Base-by-base conservation (phyloP, 768 basidiomycete genomes). In the Panaeolus cyanescens region DNA sequence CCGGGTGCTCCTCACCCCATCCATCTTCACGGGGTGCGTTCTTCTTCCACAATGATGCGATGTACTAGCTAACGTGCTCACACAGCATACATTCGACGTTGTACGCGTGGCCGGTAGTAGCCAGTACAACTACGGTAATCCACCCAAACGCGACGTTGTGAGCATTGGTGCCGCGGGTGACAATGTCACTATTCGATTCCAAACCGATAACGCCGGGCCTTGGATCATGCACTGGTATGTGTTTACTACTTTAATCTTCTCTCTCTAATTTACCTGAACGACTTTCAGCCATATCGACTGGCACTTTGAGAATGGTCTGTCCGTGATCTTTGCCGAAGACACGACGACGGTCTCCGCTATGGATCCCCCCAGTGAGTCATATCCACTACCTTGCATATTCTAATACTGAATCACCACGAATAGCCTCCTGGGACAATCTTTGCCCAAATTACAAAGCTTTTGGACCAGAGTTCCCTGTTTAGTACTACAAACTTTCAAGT, bases 131-230 rank as follows among this genome's bases (percentile, higher is more conserved):
- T 80, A 75, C 31, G 69, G 60, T 30, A 85, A 87, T 68, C 88
- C 88, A 0, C 80, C 73, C 25, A 68, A 68, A 32, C 72, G 79
- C 8, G 79, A 80, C 57, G 77, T 78, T 5, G 77, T 78, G 30
- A 73, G 67, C 34, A 68, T 68, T 22, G 76, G 77, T n/a, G 30
- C 32, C 19, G 32, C 63, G 0, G 64, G 60, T 15, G 78, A 80
- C 61, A 75, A 77, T 32, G 79, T 83, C 32, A 83, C 81, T 9
- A 78, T 90, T 55, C 79, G 86, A 32, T 89, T 86, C 74, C 67
- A 70, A 20, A 84, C 88, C 0, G 85, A 90, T 70, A 90, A 89
- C 72, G 77, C 86, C 17, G 87, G 86, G n/a, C 82, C 83, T 28
- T 86, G 85, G 80, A 69, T 75, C 36, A 59, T 75, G 42, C 72